Conservation (phyloP, 2,329 filamentous ascomycete species). For the Fusarium redolens region DNA sequence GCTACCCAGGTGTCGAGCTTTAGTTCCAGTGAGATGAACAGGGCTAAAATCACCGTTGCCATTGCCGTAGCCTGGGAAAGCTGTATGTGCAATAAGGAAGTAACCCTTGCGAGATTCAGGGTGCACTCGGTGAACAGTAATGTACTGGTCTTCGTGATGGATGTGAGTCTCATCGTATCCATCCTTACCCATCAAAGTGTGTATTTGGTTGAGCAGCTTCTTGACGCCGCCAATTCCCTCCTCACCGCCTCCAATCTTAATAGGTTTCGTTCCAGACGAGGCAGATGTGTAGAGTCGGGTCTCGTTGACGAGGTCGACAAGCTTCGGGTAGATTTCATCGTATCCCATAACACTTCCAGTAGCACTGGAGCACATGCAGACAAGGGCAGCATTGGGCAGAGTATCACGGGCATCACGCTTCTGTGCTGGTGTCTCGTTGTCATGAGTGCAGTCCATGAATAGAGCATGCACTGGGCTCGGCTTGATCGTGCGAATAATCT, state of each 20-base stretch:
- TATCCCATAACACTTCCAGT: conserved; percentile 98
- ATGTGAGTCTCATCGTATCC: conserved; percentile 96
- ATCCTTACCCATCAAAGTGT: conserved; percentile 94
- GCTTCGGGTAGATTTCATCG: conserved; percentile 92
- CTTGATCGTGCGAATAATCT: conserved; percentile 83
- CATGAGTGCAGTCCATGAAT: conserved; percentile 99
- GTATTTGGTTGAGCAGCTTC: conserved; percentile 93
- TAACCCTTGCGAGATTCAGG: conserved; percentile 92
- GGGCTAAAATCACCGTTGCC: conserved; percentile 84
- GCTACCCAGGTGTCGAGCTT: conserved; percentile 85
- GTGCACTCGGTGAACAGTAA: conserved; percentile 95
- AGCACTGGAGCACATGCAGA: conserved; percentile 95
- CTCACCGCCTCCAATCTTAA: conserved; percentile 76
- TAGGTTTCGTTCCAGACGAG: conserved; percentile 69
- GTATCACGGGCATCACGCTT: conserved; percentile 95
- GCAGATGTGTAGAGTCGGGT: conserved; percentile 83
- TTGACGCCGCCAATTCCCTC: conserved; percentile 91
- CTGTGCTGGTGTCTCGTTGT: conserved; percentile 96
- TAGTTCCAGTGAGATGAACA: conserved; percentile 84
- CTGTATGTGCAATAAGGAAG: conserved; percentile 95
- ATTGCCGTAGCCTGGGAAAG: conserved; percentile 89
- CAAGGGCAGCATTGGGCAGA: conserved; percentile 90
- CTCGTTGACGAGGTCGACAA: conserved; percentile 94
- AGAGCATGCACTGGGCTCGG: conserved; percentile 91
- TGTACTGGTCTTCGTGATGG: conserved; percentile 94